Evolutionary conservation across 371 early-diverging fungal species (phyloP), one percentile per base, ranked within the genome.

Genomic region (Dichotomocladium elegans): DNA sequence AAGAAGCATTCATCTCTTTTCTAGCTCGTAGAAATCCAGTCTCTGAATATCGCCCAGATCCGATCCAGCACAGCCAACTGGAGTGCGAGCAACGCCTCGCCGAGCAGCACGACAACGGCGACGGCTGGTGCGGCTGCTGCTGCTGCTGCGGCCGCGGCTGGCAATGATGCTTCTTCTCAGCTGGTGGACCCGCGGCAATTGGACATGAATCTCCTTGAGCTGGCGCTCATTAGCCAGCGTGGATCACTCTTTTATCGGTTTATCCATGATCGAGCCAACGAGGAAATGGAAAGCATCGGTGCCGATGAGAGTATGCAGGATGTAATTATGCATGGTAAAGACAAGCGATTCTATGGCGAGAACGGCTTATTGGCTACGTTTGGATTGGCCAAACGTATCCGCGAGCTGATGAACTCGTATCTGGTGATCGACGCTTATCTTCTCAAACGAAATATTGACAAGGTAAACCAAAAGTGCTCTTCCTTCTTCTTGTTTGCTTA

Each of bases 231-330:
- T 21, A 80, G 87, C 53, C 92, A 92, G 42, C 82, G 88, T 14
- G 70, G 89, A 24, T 75, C 83, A 1, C 57, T 92, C 9, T 96
- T 90, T 68, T 72, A 83, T 50, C 81, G 88, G 4, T 95, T 95
- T 58, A 51, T 94, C 51, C 82, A 83, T 52, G 64, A 70, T 52
- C 47, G 81, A 57, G 70, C 79, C n/a, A 56, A 55, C 40, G 80
- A 77, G 19, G 75, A 74, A 50, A 66, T 78, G 66, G 68, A 70
- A 8, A 33, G 53, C 0, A 47, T 74, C 7, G 61, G 34, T 1
- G 47, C 58, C 2, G 67, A 61, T 15, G 66, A 70, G 51, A 50
- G 56, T 7, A 50, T 54, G 27, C 61, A 61, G 27, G 69, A 63
- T 28, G 43, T 62, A 44, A 64, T 71, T 3, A 63, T 62, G 63